A percentile compares a stretch with the other conserved stretches of the same genome.
phyloP scores from a whole-genome alignment of 805 yeast genomes.

The Hanseniaspora pseudoguilliermondii region DNA sequence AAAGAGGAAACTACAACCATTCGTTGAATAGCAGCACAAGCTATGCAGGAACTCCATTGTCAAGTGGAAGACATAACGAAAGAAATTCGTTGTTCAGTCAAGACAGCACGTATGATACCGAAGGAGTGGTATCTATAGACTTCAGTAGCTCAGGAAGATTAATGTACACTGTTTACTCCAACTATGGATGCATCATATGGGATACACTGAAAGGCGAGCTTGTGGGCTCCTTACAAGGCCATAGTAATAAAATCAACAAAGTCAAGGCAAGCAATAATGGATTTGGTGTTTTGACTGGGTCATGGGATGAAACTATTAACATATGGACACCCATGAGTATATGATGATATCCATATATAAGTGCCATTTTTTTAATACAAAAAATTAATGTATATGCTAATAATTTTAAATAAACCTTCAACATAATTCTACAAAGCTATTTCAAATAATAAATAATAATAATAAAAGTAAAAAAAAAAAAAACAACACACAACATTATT shows the following conservation, averaged over 20 bases:
- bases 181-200: slow-evolving; percentile 65
- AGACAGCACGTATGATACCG: slow-evolving; percentile 34
- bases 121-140: slow-evolving; percentile 63
- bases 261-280: slow-evolving; percentile 66
- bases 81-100: slow-evolving; percentile 17
- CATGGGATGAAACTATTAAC: slow-evolving; percentile 66
- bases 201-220: slow-evolving; percentile 55
- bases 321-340: slow-evolving; percentile 42
- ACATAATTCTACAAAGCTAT: neutral
- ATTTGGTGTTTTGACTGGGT: slow-evolving; percentile 58
- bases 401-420: neutral
- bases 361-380: neutral
- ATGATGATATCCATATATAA: neutral
- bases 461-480: neutral
- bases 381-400: neutral
- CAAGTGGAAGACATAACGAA: slow-evolving; percentile 9
- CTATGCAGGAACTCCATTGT: slow-evolving; percentile 7
- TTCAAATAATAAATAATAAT: neutral
- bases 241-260: slow-evolving; percentile 46
- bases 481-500: neutral
- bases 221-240: slow-evolving; percentile 57
- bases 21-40: slow-evolving; percentile 1
- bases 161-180: slow-evolving; percentile 63
- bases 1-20: neutral
- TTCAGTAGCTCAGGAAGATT: slow-evolving; percentile 64